phyloP scores from a whole-genome alignment of 1,139 yeast species.

The Suhomyces choctaworum region DNA sequence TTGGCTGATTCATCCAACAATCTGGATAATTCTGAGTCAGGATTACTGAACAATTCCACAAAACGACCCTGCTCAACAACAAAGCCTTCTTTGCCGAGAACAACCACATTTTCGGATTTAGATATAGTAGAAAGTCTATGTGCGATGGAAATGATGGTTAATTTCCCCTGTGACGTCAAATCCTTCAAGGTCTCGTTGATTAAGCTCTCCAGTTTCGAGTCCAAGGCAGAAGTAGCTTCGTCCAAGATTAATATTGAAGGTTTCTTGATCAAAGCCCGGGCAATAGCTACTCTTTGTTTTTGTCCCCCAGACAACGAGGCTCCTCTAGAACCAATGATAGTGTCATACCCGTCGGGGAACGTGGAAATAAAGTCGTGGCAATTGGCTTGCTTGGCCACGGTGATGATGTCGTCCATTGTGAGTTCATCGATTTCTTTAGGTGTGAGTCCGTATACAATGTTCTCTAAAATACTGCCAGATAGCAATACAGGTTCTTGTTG shows the following conservation, averaged over 20 bases:
- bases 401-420: constrained; percentile 42
- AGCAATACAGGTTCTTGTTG: constrained; percentile 87
- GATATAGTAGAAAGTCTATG: constrained; percentile 83
- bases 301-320: constrained; percentile 80
- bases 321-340: constrained; percentile 56
- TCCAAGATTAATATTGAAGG: constrained; percentile 67
- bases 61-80: constrained; percentile 47
- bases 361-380: constrained; percentile 53
- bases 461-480: constrained; percentile 76
- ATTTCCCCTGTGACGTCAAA: constrained; percentile 55
- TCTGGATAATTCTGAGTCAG: constrained; percentile 45
- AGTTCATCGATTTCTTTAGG: constrained; percentile 47
- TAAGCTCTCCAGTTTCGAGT: constrained; percentile 68
- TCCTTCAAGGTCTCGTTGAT: constrained; percentile 61
- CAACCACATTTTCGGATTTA: constrained; percentile 56
- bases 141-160: constrained; percentile 89
- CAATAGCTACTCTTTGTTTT: constrained; percentile 85
- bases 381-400: constrained; percentile 52
- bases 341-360: constrained; percentile 56
- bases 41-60: constrained; percentile 43
- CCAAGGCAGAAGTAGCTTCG: constrained; percentile 80
- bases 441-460: constrained; percentile 73
- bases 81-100: constrained; percentile 47
- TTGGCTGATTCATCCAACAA: constrained; percentile 41
- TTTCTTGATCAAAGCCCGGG: constrained; percentile 69